Evolutionary conservation across 768 basidiomycete genomes (phyloP), one percentile per base, ranked within the genome.

Genomic region (Phallus indusiatus): DNA sequence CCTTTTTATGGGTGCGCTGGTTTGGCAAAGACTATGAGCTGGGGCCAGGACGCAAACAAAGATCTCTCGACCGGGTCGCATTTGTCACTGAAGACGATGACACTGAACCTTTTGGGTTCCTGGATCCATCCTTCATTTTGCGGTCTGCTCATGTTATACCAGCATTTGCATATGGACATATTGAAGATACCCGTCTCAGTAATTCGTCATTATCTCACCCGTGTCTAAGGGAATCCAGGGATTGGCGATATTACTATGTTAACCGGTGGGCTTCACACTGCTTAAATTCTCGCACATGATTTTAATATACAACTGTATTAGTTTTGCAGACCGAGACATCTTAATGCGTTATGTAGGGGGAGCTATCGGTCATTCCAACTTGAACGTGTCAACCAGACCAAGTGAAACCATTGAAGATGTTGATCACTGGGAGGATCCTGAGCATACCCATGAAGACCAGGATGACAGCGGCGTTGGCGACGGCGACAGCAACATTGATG

Each of bases 261-360:
- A 63, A 62, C 48, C 61, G 65, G 69, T 70, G 53, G 47, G 65
- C 61, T 12, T 6, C n/a, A n/a, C 8, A 16, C 22, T 47, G 14
- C 18, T 53, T 20, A n/a, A 8, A 50, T n/a, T 20, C n/a, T 20
- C 17, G 9, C 5, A 53, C 14, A 9, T 8, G 8, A 53, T 53
- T 22, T 28, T 5, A 53, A n/a, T n/a, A 20, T 53, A 28, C 18
- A n/a, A 37, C 11, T 42, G 20, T n/a, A 55, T 6, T 34, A 71
- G 70, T 24, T 69, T 70, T 58, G 64, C 62, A 12, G 70, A 71
- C 52, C 57, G 65, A 0, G 70, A 71, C 50, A 64, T 69, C 63
- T 53, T 62, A 37, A 66, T 68, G 63, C 63, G 63, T 1, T 67
- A 65, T 56, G 24, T 42, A 7, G 70, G 67, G 5, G 59, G 63